Evolutionary conservation across 75 land plant species (phyloP).

Genomic region (Pinus albicaulis): DNA sequence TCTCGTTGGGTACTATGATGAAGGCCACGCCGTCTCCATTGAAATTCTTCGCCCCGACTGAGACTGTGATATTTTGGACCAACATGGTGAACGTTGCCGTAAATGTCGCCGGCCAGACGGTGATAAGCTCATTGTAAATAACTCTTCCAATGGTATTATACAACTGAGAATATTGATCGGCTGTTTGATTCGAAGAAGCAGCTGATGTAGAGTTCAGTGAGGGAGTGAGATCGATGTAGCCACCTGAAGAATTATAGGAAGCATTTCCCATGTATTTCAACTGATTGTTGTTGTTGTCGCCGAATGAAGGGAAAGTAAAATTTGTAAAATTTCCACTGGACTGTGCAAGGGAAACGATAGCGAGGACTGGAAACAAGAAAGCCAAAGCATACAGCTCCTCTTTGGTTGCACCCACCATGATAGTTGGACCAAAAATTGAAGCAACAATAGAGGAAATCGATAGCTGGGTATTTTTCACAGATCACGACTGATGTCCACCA

Average conservation of each 20-base stretch:
- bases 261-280: slow-evolving; percentile 10
- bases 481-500: too few species aligned
- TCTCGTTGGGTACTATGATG: slow-evolving; percentile 21
- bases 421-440: too few species aligned
- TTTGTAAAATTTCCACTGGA: too few species aligned
- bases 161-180: neutral
- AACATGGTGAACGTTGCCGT: slow-evolving; percentile 34
- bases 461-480: too few species aligned
- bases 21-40: slow-evolving; percentile 41
- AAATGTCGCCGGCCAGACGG: slow-evolving; percentile 26
- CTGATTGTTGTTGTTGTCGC: neutral
- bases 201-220: neutral
- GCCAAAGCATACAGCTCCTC: too few species aligned
- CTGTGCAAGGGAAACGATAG: too few species aligned
- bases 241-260: slow-evolving; percentile 6
- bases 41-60: neutral
- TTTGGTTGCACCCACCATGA: too few species aligned
- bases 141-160: slow-evolving; percentile 19
- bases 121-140: slow-evolving; percentile 8
- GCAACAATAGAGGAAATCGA: too few species aligned
- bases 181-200: too few species aligned
- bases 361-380: too few species aligned
- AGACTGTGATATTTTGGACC: neutral
- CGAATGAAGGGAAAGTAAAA: too few species aligned
- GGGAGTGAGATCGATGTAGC: slow-evolving; percentile 20